phyloP scores from a whole-genome alignment of 106 monocot genomes.

The Alisma plantagoaquatica region DNA sequence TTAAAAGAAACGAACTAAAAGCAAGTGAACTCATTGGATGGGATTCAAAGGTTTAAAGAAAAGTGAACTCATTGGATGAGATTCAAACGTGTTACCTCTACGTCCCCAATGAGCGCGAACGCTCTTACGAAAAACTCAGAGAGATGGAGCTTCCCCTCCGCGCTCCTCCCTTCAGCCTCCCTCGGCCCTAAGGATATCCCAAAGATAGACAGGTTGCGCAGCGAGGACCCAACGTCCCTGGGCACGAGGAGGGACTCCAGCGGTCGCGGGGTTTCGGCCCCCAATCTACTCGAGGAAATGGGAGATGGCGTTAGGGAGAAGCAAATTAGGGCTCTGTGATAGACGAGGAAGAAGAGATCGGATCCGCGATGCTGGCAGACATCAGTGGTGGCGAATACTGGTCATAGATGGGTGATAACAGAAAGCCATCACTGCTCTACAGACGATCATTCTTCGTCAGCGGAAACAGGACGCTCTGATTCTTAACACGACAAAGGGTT shows the following conservation, averaged over 20 bases:
- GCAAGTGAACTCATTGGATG: too few relatives aligned
- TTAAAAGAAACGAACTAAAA: neutral
- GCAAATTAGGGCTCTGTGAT: too few relatives aligned
- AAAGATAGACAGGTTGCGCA: slow-evolving; percentile 28
- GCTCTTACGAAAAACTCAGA: slow-evolving; percentile 78
- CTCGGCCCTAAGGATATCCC: slow-evolving; percentile 40
- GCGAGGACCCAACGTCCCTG: slow-evolving; percentile 37
- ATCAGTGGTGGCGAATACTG: too few relatives aligned
- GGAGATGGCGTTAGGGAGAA: neutral
- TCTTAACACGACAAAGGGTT: too few relatives aligned
- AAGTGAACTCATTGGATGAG: neutral
- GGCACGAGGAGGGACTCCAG: slow-evolving; percentile 48
- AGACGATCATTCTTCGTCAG: too few relatives aligned
- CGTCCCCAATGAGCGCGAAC: slow-evolving; percentile 69
- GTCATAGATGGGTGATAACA: too few relatives aligned
- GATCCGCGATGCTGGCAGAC: too few relatives aligned
- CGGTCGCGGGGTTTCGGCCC: slow-evolving; percentile 25
- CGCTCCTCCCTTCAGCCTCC: slow-evolving; percentile 14
- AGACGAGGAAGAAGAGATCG: too few relatives aligned
- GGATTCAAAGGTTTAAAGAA: too few relatives aligned
- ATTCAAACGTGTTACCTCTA: slow-evolving; percentile 32
- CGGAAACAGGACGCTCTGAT: too few relatives aligned
- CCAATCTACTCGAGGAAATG: slow-evolving; percentile 25
- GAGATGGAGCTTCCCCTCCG: slow-evolving; percentile 32
- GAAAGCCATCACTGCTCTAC: too few relatives aligned